Percentiles rank a stretch among this genome's conserved stretches.
Evolutionary conservation across 768 basidiomycete genomes (phyloP).

Genomic region (Crucibulum laeve): DNA sequence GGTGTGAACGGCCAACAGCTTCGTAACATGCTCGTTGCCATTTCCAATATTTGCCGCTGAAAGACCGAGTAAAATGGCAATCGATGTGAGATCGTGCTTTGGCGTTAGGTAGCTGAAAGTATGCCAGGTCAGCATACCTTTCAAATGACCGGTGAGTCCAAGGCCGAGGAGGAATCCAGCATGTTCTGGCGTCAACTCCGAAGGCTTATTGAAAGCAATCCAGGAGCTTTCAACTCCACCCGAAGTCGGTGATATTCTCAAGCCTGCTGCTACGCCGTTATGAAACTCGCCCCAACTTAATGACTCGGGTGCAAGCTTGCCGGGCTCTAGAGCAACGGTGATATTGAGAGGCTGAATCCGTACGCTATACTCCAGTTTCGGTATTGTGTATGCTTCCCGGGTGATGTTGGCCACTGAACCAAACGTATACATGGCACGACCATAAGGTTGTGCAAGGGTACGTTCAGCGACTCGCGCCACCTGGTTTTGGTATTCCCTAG

Average conservation of each 20-base stretch:
- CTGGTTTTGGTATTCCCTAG: slow-evolving; percentile 79
- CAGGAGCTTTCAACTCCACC: slow-evolving; percentile 85
- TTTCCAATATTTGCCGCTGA: slow-evolving; percentile 87
- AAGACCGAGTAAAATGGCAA: slow-evolving; percentile 90
- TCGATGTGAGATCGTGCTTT: slow-evolving; percentile 93
- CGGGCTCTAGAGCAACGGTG: slow-evolving; percentile 59
- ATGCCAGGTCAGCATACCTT: slow-evolving; percentile 90
- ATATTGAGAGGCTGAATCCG: slow-evolving; percentile 72
- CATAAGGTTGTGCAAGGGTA: slow-evolving; percentile 86
- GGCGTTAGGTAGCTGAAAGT: slow-evolving; percentile 94
- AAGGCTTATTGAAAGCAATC: slow-evolving; percentile 94
- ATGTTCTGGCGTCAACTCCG: slow-evolving; percentile 86
- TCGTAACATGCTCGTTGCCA: slow-evolving; percentile 83
- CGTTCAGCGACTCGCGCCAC: slow-evolving; percentile 79
- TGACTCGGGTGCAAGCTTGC: slow-evolving; percentile 70
- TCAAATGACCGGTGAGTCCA: slow-evolving; percentile 88
- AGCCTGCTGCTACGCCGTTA: slow-evolving; percentile 90
- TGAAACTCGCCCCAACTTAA: slow-evolving; percentile 96
- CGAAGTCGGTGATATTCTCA: slow-evolving; percentile 77
- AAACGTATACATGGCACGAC: slow-evolving; percentile 90
- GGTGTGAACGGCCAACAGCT: slow-evolving; percentile 87
- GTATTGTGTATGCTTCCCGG: slow-evolving; percentile 73
- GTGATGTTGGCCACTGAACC: slow-evolving; percentile 74
- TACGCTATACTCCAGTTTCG: slow-evolving; percentile 74
- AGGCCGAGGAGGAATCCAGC: slow-evolving; percentile 95